Evolutionary conservation across 305 asterid genomes (phyloP).

Genomic region (Solanum hybrid): DNA sequence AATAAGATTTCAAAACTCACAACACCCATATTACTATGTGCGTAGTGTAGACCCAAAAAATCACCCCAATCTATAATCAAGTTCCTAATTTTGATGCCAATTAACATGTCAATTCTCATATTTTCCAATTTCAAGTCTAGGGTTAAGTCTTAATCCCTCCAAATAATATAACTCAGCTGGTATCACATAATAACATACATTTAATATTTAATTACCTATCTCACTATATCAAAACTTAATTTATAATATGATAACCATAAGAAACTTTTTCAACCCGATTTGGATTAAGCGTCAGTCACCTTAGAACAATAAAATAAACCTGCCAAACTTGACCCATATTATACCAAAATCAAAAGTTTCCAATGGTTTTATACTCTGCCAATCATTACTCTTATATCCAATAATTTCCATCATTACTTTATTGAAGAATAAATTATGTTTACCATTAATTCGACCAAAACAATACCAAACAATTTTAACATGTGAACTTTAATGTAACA

Average conservation of each 20-base stretch:
- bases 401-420: background rate
- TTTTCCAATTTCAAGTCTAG: background rate
- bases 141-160: background rate
- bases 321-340: background rate
- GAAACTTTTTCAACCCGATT: background rate
- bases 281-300: background rate
- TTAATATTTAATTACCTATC: too few relatives aligned
- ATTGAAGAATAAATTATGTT: background rate
- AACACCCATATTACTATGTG: background rate
- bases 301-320: background rate
- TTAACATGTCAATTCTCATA: background rate
- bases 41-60: background rate
- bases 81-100: background rate
- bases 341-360: background rate
- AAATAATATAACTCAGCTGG: background rate
- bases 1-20: background rate
- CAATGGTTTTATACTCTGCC: background rate
- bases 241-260: background rate
- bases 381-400: background rate
- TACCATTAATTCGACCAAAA: background rate
- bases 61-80: background rate
- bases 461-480: background rate
- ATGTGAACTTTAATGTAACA: background rate
- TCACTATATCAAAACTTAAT: background rate
- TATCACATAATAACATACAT: background rate